Evolutionary conservation across 306 rosid genomes (phyloP).

Genomic region (Geum urbanum): DNA sequence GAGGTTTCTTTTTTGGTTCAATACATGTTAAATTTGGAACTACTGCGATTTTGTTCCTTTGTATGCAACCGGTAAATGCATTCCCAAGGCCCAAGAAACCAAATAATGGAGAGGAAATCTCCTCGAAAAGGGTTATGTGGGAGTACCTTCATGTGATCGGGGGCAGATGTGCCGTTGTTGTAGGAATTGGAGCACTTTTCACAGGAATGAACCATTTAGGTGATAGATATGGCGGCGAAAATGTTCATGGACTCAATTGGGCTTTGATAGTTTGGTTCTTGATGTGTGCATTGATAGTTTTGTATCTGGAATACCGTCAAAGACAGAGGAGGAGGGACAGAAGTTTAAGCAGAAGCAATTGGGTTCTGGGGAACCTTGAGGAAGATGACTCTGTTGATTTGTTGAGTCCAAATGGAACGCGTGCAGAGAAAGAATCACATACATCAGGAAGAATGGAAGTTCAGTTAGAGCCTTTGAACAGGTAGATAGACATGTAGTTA

Average conservation of each 20-base stretch:
- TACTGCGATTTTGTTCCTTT: constrained; percentile 59
- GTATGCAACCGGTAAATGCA: constrained; percentile 71
- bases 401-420: constrained; percentile 42
- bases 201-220: constrained; percentile 93
- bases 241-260: constrained; percentile 61
- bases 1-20: constrained; percentile 68
- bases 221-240: constrained; percentile 61
- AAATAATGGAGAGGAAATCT: constrained; percentile 46
- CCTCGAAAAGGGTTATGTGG: constrained; percentile 65
- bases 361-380: constrained; percentile 81
- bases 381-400: constrained; percentile 82
- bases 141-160: constrained; percentile 64
- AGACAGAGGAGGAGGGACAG: constrained; percentile 41
- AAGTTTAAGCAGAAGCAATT: constrained; percentile 58
- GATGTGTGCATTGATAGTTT: constrained; percentile 42
- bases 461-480: constrained; percentile 78
- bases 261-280: constrained; percentile 72
- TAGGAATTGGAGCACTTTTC: constrained; percentile 70
- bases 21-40: constrained; percentile 74
- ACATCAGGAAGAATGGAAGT: constrained; percentile 68
- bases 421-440: constrained; percentile 43
- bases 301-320: constrained; percentile 57
- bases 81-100: constrained; percentile 56
- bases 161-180: constrained; percentile 65
- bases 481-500: constrained; percentile 35